Conservation (phyloP, 2,329 filamentous ascomycete species). For the Arthrobotrys megalospora region DNA sequence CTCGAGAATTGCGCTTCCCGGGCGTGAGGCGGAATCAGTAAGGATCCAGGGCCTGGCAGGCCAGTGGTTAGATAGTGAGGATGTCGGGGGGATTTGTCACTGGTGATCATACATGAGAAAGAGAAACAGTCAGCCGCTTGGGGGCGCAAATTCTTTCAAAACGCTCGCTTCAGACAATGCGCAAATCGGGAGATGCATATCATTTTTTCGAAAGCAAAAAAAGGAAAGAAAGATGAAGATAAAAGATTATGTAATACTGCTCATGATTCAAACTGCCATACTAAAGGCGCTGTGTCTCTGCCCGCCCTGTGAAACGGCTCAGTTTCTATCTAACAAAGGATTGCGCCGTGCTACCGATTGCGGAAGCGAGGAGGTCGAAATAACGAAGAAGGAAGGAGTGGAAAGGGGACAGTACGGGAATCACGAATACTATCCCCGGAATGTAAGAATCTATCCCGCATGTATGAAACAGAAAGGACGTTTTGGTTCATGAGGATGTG, state of each 20-base stretch:
- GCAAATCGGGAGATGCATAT: constrained; percentile 15
- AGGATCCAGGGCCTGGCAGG: constrained; percentile 60
- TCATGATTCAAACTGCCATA: constrained; percentile 22
- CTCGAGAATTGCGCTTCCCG: constrained; percentile 64
- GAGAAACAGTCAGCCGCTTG: constrained; percentile 13
- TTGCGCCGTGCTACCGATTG: constrained; percentile 18
- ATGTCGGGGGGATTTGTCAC: constrained; percentile 64
- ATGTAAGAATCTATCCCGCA: neutral
- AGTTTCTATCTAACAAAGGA: constrained; percentile 19
- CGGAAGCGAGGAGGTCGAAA: neutral
- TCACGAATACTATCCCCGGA: neutral
- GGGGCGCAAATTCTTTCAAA: constrained; percentile 16
- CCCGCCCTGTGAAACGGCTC: constrained; percentile 2
- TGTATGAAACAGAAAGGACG: neutral
- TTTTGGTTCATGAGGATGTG: neutral
- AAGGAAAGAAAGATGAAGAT: constrained; percentile 19
- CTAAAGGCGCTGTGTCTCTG: neutral
- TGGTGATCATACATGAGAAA: constrained; percentile 50
- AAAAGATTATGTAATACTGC: constrained; percentile 20
- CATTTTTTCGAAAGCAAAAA: constrained; percentile 25
- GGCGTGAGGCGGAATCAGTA: constrained; percentile 43
- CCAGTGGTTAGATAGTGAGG: constrained; percentile 60
- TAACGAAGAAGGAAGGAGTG: neutral
- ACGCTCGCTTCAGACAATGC: constrained; percentile 26
- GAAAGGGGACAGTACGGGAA: neutral